phyloP scores from a whole-genome alignment of 306 rosid species.

The Vicia faba region DNA sequence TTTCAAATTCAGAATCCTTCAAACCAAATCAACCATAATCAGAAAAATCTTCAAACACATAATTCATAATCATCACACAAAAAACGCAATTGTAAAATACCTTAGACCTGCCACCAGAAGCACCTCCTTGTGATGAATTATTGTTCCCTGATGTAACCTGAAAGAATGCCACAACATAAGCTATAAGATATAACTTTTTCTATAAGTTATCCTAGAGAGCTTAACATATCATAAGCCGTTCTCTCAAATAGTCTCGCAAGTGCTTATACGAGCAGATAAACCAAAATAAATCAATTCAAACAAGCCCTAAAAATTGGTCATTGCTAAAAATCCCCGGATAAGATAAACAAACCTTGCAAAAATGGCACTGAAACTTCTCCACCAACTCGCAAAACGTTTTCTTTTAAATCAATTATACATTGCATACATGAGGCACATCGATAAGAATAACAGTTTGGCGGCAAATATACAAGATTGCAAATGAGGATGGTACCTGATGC shows the following conservation, averaged over 20 bases:
- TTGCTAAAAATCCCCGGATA: too few relatives aligned
- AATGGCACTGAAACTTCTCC: conserved; percentile 45
- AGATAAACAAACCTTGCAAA: too few relatives aligned
- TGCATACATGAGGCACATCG: conserved; percentile 40
- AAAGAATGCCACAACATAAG: conserved; percentile 29
- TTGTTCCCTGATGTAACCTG: conserved; percentile 62
- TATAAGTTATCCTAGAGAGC: too few relatives aligned
- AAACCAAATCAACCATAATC: conserved; percentile 31
- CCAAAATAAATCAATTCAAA: not conserved
- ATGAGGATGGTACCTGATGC: conserved; percentile 70
- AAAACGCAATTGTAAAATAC: conserved; percentile 39
- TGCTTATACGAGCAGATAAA: not conserved
- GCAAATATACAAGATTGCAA: conserved; percentile 14
- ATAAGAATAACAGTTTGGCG: conserved; percentile 32
- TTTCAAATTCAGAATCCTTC: conserved; percentile 75
- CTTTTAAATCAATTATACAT: conserved; percentile 86
- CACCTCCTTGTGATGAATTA: conserved; percentile 53
- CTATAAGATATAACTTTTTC: too few relatives aligned
- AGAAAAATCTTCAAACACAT: not conserved
- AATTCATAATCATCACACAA: not conserved
- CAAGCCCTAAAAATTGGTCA: too few relatives aligned
- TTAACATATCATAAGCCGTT: too few relatives aligned
- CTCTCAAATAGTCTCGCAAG: not conserved
- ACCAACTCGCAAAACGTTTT: conserved; percentile 86
- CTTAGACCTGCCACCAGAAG: conserved; percentile 71